Evolutionary conservation across 768 basidiomycete species (phyloP).

Genomic region (Russula lepida): DNA sequence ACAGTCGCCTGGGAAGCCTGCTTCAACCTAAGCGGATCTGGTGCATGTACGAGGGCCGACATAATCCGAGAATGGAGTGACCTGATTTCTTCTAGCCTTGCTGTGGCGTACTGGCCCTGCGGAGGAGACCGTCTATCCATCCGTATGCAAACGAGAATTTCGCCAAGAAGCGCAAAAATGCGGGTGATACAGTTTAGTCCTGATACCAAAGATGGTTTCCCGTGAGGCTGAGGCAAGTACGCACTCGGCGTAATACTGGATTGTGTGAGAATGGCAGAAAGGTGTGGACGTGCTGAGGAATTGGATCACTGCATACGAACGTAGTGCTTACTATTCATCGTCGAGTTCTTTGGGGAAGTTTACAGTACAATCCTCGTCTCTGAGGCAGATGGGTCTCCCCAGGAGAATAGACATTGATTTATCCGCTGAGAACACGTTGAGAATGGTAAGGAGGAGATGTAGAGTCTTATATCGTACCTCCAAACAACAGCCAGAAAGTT

Average conservation of each 20-base stretch:
- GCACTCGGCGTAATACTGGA: slow-evolving; percentile 72
- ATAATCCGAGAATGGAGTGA: slow-evolving; percentile 72
- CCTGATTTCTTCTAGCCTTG: slow-evolving; percentile 76
- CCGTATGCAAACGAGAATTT: slow-evolving; percentile 79
- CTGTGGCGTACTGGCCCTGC: slow-evolving; percentile 78
- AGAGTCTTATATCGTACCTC: slow-evolving; percentile 42
- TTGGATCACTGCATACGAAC: slow-evolving; percentile 18
- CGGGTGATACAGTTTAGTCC: slow-evolving; percentile 83
- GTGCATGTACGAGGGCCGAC: slow-evolving; percentile 63
- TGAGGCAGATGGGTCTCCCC: slow-evolving; percentile 75
- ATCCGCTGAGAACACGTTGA: slow-evolving; percentile 47
- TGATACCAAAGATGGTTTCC: slow-evolving; percentile 75
- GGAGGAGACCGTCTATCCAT: slow-evolving; percentile 83
- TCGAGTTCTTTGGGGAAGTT: slow-evolving; percentile 84
- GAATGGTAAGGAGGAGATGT: slow-evolving; percentile 3
- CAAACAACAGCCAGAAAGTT: slow-evolving; percentile 85
- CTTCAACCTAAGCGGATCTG: slow-evolving; percentile 67
- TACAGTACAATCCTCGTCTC: slow-evolving; percentile 86
- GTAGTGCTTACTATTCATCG: slow-evolving; percentile 70
- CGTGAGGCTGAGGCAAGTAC: slow-evolving; percentile 81
- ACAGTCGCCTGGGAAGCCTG: slow-evolving; percentile 40
- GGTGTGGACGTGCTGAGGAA: slow-evolving; percentile 8
- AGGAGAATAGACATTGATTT: slow-evolving; percentile 84
- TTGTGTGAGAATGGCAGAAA: background rate
- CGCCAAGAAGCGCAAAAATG: slow-evolving; percentile 78